These are phyloP conservation scores for Hibiscus mutabilis DNA, from an alignment of 345 rosid species.

Conservation along the genomic window DNA sequence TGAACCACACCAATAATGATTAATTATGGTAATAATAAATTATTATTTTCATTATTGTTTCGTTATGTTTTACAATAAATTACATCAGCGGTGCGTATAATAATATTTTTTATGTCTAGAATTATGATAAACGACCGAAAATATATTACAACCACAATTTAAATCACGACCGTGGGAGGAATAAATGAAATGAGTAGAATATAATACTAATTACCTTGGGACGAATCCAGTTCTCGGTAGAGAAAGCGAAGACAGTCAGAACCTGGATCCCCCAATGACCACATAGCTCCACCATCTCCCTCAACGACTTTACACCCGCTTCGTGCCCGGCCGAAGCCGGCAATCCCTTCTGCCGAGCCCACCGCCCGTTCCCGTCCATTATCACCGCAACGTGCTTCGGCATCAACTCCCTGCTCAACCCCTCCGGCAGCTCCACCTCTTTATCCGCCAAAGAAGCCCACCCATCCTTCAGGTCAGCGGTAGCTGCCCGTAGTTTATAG, in stretches of 20 bases:
- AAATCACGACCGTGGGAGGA: no score
- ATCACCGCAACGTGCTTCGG: constrained; percentile 80
- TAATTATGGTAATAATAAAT: no score
- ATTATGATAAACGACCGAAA: no score
- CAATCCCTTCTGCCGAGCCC: constrained; percentile 71
- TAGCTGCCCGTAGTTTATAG: neutral
- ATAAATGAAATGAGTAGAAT: no score
- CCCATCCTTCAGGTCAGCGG: neutral
- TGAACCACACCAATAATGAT: no score
- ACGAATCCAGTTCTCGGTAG: constrained; percentile 72
- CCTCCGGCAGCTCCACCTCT: constrained; percentile 36
- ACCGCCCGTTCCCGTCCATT: constrained; percentile 77
- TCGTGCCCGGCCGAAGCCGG: constrained; percentile 53
- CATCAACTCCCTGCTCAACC: constrained; percentile 40
- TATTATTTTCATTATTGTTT: no score
- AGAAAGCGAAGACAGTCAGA: constrained; percentile 72
- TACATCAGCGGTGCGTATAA: no score
- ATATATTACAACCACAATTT: no score
- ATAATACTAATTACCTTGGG: constrained; percentile 36
- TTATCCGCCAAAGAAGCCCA: neutral
- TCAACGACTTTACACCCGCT: constrained; percentile 56
- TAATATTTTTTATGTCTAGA: no score
- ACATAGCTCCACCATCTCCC: constrained; percentile 44
- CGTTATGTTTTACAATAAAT: no score
- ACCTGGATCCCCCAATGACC: constrained; percentile 54